phyloP scores from a whole-genome alignment of 2,329 filamentous ascomycete genomes.

The Mycogone perniciosa region DNA sequence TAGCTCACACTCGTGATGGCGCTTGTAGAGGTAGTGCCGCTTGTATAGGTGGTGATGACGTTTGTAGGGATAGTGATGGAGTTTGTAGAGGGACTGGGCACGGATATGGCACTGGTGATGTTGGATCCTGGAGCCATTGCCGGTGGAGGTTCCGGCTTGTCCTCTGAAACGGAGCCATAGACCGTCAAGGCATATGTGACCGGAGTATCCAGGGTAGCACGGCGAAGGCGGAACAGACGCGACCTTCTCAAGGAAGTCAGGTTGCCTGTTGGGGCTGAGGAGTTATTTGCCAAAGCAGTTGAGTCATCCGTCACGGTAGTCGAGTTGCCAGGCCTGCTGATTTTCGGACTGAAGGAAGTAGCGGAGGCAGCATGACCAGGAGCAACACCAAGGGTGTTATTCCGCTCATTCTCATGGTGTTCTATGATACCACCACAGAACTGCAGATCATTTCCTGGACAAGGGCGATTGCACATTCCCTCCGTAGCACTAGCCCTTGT shows the following conservation, averaged over 20 bases:
- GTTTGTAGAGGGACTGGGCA: background rate
- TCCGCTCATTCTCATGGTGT: background rate
- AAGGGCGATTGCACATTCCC: conserved; percentile 30
- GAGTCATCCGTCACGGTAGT: no score
- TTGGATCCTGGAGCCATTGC: conserved; percentile 20
- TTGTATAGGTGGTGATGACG: background rate
- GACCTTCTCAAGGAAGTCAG: background rate
- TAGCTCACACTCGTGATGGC: background rate
- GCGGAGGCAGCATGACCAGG: no score
- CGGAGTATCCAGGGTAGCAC: background rate
- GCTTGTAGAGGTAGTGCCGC: no score
- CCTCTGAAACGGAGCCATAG: conserved; percentile 32
- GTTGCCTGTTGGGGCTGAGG: no score
- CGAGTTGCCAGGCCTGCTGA: no score
- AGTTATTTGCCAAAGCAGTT: no score
- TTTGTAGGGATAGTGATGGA: conserved; percentile 12
- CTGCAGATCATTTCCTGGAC: conserved; percentile 35
- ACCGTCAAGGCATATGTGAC: conserved; percentile 35
- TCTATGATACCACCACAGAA: conserved; percentile 36
- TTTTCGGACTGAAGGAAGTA: no score
- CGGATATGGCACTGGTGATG: conserved; percentile 6
- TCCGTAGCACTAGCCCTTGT: conserved; percentile 30
- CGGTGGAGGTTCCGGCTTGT: conserved; percentile 28
- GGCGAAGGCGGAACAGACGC: background rate
- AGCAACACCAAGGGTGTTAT: no score